Percentiles rank a stretch among this genome's conserved stretches.
phyloP scores from a whole-genome alignment of 2,329 filamentous ascomycete species.

The Aureobasidium lini region DNA sequence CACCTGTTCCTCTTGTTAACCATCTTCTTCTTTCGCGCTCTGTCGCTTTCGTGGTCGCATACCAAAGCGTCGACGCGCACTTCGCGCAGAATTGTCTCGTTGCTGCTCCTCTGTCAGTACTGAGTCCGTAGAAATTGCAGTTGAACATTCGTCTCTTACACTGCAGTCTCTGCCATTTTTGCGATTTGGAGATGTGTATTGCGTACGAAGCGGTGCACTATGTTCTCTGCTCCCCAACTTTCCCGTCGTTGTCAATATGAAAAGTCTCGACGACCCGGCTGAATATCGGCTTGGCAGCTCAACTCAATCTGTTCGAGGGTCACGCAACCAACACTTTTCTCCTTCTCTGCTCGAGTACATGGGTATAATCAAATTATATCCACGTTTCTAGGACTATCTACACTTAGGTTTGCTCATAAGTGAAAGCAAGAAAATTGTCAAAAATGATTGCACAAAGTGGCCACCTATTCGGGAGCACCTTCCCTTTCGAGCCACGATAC shows the following conservation, averaged over 20 bases:
- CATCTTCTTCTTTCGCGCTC: neutral
- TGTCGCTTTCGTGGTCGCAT: slow-evolving; percentile 2
- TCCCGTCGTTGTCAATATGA: slow-evolving; percentile 1
- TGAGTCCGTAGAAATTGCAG: neutral
- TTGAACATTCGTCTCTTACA: neutral
- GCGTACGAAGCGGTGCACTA: slow-evolving; percentile 2
- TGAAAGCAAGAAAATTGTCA: too few relatives aligned
- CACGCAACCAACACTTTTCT: too few relatives aligned
- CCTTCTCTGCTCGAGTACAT: too few relatives aligned
- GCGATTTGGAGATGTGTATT: slow-evolving; percentile 30
- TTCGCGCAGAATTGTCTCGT: slow-evolving; percentile 16
- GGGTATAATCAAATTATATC: too few relatives aligned
- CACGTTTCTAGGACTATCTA: too few relatives aligned
- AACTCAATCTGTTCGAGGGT: too few relatives aligned
- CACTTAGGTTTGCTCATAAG: too few relatives aligned
- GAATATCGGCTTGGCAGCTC: neutral
- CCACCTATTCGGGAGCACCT: neutral
- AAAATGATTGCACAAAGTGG: neutral
- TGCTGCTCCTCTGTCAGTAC: slow-evolving; percentile 8
- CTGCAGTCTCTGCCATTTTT: slow-evolving; percentile 17
- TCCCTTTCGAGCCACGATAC: neutral
- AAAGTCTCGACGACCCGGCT: neutral
- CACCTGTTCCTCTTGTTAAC: slow-evolving; percentile 41
- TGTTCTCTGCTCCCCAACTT: neutral
- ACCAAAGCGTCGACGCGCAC: slow-evolving; percentile 20